These are phyloP conservation scores for Nitzschia sp. DNA, from an alignment of 108 stramenopile genomes.

Conservation along the genomic window DNA sequence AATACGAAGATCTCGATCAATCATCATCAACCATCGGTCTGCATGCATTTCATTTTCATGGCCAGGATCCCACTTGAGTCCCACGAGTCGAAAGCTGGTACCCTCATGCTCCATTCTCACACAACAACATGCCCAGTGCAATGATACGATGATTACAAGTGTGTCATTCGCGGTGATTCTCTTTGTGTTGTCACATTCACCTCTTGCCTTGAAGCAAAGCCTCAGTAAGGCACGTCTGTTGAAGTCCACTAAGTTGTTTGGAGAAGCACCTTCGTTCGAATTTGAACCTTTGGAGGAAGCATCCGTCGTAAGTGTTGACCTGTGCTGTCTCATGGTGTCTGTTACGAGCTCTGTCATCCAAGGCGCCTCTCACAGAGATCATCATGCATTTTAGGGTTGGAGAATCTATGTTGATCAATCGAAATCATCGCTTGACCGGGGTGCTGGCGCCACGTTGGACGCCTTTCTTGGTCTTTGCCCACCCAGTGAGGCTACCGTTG, in stretches of 20 bases:
- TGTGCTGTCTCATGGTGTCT: neutral
- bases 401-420: slow-evolving; percentile 77
- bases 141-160: too few relatives aligned
- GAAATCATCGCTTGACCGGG: slow-evolving; percentile 63
- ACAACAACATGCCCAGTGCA: too few relatives aligned
- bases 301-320: neutral
- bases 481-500: slow-evolving; percentile 39
- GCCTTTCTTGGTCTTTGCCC: slow-evolving; percentile 70
- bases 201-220: too few relatives aligned
- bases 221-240: neutral
- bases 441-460: slow-evolving; percentile 56
- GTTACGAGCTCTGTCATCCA: neutral
- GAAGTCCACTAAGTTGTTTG: neutral
- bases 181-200: too few relatives aligned
- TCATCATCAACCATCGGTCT: too few relatives aligned
- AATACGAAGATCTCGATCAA: too few relatives aligned
- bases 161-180: too few relatives aligned
- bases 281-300: too few relatives aligned
- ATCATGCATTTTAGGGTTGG: slow-evolving; percentile 43
- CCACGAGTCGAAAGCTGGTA: too few relatives aligned
- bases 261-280: neutral
- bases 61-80: too few relatives aligned
- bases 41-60: too few relatives aligned
- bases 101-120: too few relatives aligned
- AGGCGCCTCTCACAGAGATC: neutral